Base-by-base conservation (phyloP, 2,329 filamentous ascomycete species). In the Mariannaea elegans region DNA sequence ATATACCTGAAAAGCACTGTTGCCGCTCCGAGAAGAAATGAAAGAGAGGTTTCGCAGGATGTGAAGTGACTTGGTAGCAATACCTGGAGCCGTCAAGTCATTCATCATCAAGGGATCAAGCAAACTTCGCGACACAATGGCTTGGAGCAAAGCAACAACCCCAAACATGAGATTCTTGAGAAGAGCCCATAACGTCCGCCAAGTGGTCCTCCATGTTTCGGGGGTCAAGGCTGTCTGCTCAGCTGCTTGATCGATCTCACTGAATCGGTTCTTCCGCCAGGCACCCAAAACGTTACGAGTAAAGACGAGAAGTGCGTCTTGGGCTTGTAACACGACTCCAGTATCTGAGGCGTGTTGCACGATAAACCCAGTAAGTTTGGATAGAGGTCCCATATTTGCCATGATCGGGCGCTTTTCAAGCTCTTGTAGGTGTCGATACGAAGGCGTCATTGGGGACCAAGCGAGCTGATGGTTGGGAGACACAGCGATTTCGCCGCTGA, bases 1-100 rank as follows among this genome's bases (percentile, higher is more conserved):
- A 75, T 97, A 94, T 58, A 92, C 90, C 53, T 94, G 92, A 69
- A 96, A 97, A 2, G 87, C 84, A 61, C 85, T 86, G 56, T 90
- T 88, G 18, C 90, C 89, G 55, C 91, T 84, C 36, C 91, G 85
- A 13, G 88, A 89, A 1, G 92, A 92, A 62, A 97, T 87, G 73
- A 97, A 97, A 76, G 89, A 92, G 18, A 96, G 78, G 69, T 92
- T 90, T 24, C 92, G 88, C 10, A 97, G 84, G 12, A 87, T 87
- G 61, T 90, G 87, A 14, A 97, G 82, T 1, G 89, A 86, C 72
- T 91, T 91, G 44, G 87, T 80, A 6, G 92, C 91, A 14, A 95
- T 78, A 13, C 81, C 78, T 0, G 91, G 88, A 1, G 89, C 90
- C 7, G 71, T 66, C 18, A 56, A 49, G 56, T 79, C 73, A 47